Evolutionary conservation across 805 yeast species (phyloP), one percentile per base, ranked within the genome.

Genomic region (Lachancea sp.): DNA sequence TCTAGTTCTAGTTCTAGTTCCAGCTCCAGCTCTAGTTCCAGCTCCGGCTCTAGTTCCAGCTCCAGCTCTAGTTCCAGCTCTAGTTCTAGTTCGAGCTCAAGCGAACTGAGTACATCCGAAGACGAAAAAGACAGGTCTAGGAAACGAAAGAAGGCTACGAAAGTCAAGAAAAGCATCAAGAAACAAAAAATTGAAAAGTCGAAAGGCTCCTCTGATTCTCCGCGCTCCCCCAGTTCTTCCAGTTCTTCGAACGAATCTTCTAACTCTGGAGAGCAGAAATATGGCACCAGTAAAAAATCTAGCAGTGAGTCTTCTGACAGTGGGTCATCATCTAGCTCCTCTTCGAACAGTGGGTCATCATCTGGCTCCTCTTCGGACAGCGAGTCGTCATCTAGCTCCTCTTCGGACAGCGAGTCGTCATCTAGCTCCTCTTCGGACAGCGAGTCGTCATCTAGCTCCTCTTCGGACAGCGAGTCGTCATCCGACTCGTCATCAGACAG

Each of bases 11-110:
- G 43, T 36, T 45, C 48, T 34, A 42, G 46, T n/a, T n/a, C n/a
- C n/a, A n/a, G n/a, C 3, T 46, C 54, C 12, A 29, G 36, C 24
- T 34, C 45, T 17, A 45, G 44, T 51, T 55, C 45, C 49, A 48
- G 41, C 21, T 23, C 52, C 16, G 43, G 49, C 26, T 42, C 48
- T n/a, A 40, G 46, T 39, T 43, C 50, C 20, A 30, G 34, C 17
- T 23, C 36, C 18, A 34, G 32, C 22, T 35, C 38, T 5, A 15
- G 23, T 8, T 28, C 19, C 17, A 20, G 22, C 13, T 41, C 44
- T n/a, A 37, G 42, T 29, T 45, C 50, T 47, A 34, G 42, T 19
- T 40, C 50, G 24, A 35, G 43, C 36, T 45, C 48, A 34, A 42
- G 46, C 34, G 30, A 28, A 7, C 13, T 28, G 15, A 28, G 30